These are phyloP conservation scores for Cucumis melo DNA, from an alignment of 306 rosid genomes.

Conservation along the genomic window DNA sequence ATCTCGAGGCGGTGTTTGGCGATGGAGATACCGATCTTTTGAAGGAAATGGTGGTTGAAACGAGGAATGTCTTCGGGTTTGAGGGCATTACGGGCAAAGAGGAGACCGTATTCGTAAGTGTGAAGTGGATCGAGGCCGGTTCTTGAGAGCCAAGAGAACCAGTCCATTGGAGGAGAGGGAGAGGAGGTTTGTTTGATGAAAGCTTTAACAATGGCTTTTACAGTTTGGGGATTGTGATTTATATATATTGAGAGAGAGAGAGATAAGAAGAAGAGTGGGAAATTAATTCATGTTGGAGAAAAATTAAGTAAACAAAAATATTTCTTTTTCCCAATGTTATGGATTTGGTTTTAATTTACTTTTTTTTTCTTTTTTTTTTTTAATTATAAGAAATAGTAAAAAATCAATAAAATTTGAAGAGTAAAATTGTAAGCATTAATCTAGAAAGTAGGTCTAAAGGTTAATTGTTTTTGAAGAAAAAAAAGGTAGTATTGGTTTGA, in stretches of 20 bases:
- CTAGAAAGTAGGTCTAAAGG: too few species aligned
- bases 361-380: too few species aligned
- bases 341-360: too few species aligned
- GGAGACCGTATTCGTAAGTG: slow-evolving; percentile 59
- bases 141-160: slow-evolving; percentile 92
- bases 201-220: neutral
- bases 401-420: too few species aligned
- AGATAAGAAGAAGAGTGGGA: neutral
- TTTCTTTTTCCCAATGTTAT: too few species aligned
- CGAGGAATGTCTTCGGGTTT: slow-evolving; percentile 34
- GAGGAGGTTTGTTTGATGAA: neutral
- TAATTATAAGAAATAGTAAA: too few species aligned
- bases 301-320: too few species aligned
- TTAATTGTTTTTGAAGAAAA: too few species aligned
- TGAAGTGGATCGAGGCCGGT: slow-evolving; percentile 54
- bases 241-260: slow-evolving; percentile 9
- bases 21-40: slow-evolving; percentile 70
- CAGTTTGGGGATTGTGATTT: neutral
- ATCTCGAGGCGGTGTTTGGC: slow-evolving; percentile 90
- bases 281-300: too few species aligned
- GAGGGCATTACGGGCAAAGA: slow-evolving; percentile 57
- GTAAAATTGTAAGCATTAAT: too few species aligned
- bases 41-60: slow-evolving; percentile 83
- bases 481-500: too few species aligned
- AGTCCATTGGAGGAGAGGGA: slow-evolving; percentile 48